Percentiles rank a stretch among this genome's conserved stretches.
phyloP scores from a whole-genome alignment of 768 basidiomycete species.

The Rhodotorula toruloides region DNA sequence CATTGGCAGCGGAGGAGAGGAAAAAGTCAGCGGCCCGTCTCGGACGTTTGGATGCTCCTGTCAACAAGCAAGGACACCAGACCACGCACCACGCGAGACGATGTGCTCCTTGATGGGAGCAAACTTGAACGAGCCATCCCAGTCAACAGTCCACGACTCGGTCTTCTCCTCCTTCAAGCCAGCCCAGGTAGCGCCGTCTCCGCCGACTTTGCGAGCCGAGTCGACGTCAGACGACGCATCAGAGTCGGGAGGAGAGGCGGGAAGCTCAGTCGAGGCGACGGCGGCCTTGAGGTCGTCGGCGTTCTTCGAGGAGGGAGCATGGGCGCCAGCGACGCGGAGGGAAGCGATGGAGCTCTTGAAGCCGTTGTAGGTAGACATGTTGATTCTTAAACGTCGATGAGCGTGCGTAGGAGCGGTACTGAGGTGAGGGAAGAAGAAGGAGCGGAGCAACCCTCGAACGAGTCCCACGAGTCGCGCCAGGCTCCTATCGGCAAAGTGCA shows the following conservation, averaged over 20 bases:
- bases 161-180: too few relatives aligned
- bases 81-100: constrained; percentile 55
- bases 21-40: neutral
- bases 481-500: too few relatives aligned
- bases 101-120: constrained; percentile 55
- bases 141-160: too few relatives aligned
- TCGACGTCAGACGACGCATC: constrained; percentile 5
- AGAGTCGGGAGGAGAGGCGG: constrained; percentile 12
- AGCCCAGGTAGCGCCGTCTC: neutral
- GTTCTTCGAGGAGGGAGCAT: neutral
- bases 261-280: constrained; percentile 23
- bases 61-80: too few relatives aligned
- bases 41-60: too few relatives aligned
- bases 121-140: neutral
- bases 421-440: neutral
- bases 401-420: neutral
- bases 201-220: neutral
- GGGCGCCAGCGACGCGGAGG: constrained; percentile 24
- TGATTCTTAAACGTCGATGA: neutral
- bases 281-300: constrained; percentile 5
- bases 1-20: neutral
- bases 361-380: neutral
- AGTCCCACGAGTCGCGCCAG: too few relatives aligned
- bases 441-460: neutral
- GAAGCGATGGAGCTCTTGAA: constrained; percentile 36